phyloP scores from a whole-genome alignment of 306 rosid genomes.

The Fragaria ananassa region DNA sequence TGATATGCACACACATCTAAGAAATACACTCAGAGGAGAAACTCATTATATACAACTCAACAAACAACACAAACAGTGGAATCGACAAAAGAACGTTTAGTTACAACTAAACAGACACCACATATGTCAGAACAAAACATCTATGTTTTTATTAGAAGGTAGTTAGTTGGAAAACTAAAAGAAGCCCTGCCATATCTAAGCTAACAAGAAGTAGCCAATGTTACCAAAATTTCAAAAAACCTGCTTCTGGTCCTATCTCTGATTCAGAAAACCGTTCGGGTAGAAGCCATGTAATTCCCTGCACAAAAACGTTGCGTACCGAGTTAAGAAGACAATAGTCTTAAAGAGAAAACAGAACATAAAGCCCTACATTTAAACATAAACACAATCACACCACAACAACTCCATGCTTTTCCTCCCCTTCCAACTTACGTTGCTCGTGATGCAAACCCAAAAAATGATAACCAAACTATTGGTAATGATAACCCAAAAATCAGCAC shows the following conservation, averaged over 20 bases:
- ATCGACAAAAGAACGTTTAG: not conserved
- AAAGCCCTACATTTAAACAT: not conserved
- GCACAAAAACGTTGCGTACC: conserved; percentile 34
- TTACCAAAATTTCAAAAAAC: conserved; percentile 93
- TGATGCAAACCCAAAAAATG: not conserved
- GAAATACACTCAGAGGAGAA: not conserved
- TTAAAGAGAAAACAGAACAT: not conserved
- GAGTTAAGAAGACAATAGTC: conserved; percentile 26
- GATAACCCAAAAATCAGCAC: not conserved
- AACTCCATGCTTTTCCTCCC: not conserved
- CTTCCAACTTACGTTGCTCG: not conserved
- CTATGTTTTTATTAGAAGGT: not conserved
- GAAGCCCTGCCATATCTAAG: conserved; percentile 23
- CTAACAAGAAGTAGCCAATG: conserved; percentile 57
- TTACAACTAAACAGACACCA: not conserved
- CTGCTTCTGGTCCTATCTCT: conserved; percentile 99
- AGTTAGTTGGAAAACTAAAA: conserved; percentile 7
- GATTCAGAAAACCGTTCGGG: conserved; percentile 93
- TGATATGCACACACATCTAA: not conserved
- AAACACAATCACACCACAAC: not conserved
- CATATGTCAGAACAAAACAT: not conserved
- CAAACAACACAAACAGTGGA: not conserved
- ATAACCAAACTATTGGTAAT: not conserved
- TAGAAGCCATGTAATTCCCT: conserved; percentile 98
- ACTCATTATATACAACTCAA: not conserved